A percentile compares a stretch with the other conserved stretches of the same genome.
Evolutionary conservation across 208 protist genomes (phyloP).

Genomic region (Borovskyia barvae): DNA sequence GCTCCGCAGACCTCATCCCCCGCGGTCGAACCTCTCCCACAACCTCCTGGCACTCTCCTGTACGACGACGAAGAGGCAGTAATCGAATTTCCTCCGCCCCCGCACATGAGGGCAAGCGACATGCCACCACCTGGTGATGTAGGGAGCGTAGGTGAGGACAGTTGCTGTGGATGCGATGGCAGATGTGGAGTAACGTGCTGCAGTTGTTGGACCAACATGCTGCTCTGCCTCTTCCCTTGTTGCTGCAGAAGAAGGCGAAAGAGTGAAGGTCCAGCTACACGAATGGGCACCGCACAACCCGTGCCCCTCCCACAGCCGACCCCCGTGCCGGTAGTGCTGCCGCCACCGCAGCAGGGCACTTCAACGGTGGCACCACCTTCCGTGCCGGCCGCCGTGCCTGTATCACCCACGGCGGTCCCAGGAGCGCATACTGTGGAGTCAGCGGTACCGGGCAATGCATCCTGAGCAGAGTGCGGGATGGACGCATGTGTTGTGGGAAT

Average conservation of each 20-base stretch:
- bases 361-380: not conserved
- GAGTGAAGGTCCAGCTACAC: too few species aligned
- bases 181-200: not conserved
- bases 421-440: too few species aligned
- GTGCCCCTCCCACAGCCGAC: too few species aligned
- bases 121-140: slow-evolving; percentile 44
- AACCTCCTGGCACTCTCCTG: slow-evolving; percentile 6
- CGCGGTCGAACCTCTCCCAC: slow-evolving; percentile 1
- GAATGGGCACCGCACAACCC: too few species aligned
- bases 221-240: slow-evolving; percentile 38
- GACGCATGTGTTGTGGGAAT: too few species aligned
- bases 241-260: slow-evolving; percentile 16
- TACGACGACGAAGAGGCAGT: slow-evolving; percentile 26
- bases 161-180: slow-evolving; percentile 27
- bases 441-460: too few species aligned
- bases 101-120: slow-evolving; percentile 38
- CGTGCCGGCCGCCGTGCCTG: not conserved
- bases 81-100: slow-evolving; percentile 65
- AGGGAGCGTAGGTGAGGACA: slow-evolving; percentile 19
- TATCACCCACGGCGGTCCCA: not conserved
- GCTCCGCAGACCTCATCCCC: too few species aligned
- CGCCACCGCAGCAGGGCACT: too few species aligned
- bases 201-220: slow-evolving; percentile 19
- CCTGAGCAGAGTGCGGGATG: too few species aligned
- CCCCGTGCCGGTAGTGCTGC: too few species aligned